Evolutionary conservation across 2,329 filamentous ascomycete species (phyloP).

Genomic region (Phoma herbarum): DNA sequence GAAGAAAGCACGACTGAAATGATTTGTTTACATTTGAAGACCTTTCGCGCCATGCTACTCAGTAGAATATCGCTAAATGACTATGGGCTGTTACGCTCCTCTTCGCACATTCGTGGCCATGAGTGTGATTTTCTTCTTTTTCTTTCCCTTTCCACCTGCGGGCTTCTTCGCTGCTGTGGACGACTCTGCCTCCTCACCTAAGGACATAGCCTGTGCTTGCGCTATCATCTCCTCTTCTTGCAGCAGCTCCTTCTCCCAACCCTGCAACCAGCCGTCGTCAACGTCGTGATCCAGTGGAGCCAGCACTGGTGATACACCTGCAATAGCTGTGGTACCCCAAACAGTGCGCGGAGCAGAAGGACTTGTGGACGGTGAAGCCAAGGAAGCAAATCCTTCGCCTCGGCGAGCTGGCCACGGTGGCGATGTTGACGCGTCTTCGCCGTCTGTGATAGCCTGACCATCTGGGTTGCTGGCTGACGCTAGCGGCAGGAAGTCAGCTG

Average conservation of each 20-base stretch:
- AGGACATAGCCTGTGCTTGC: constrained; percentile 55
- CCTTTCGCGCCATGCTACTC: constrained; percentile 41
- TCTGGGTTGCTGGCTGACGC: constrained; percentile 40
- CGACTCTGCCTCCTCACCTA: constrained; percentile 36
- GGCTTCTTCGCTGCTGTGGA: constrained; percentile 39
- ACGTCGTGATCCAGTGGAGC: constrained; percentile 51
- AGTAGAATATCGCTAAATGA: constrained; percentile 27
- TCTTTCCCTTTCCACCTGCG: constrained; percentile 66
- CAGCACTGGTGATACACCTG: constrained; percentile 65
- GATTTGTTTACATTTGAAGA: constrained; percentile 24
- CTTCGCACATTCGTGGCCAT: constrained; percentile 72
- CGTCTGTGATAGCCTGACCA: constrained; percentile 37
- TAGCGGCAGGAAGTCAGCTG: constrained; percentile 56
- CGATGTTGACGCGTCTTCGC: constrained; percentile 52
- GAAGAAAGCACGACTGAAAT: constrained; percentile 3
- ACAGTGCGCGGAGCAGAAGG: constrained; percentile 81
- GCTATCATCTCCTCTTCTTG: constrained; percentile 65
- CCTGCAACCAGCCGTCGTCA: constrained; percentile 87
- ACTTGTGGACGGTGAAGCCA: constrained; percentile 83
- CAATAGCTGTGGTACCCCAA: constrained; percentile 84
- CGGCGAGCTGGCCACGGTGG: constrained; percentile 64
- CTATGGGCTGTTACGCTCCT: constrained; percentile 54
- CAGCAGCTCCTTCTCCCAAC: constrained; percentile 79
- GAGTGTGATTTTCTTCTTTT: constrained; percentile 72
- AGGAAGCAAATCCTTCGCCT: constrained; percentile 66